A percentile compares a stretch with the other conserved stretches of the same genome.
phyloP scores from a whole-genome alignment of 345 rosid genomes.

The Chamaenerion angustifolium region DNA sequence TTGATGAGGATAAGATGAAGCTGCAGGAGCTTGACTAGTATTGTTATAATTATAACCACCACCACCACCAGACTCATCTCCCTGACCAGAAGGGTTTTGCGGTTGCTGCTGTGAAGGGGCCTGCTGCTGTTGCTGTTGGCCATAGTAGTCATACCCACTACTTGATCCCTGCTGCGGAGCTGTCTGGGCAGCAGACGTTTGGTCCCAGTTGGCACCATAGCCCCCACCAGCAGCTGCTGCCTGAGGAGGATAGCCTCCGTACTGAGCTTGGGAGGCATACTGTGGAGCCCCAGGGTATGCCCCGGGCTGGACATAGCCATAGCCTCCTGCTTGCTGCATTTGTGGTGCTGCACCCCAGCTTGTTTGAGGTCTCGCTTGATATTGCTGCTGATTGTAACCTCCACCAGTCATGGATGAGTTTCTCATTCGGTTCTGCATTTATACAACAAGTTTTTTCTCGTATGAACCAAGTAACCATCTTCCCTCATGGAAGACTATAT shows the following conservation, averaged over 20 bases:
- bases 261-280: slow-evolving; percentile 60
- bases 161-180: slow-evolving; percentile 47
- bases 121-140: slow-evolving; percentile 28
- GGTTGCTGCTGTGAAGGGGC: slow-evolving; percentile 52
- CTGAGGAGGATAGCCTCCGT: slow-evolving; percentile 71
- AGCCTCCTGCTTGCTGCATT: slow-evolving; percentile 74
- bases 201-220: slow-evolving; percentile 72
- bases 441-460: neutral
- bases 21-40: slow-evolving; percentile 48
- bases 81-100: slow-evolving; percentile 46
- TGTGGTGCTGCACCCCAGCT: slow-evolving; percentile 66
- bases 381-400: slow-evolving; percentile 68
- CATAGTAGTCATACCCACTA: slow-evolving; percentile 81
- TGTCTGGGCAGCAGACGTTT: slow-evolving; percentile 44
- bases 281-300: slow-evolving; percentile 70
- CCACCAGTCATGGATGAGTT: slow-evolving; percentile 68
- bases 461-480: slow-evolving; percentile 12
- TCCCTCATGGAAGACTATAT: neutral
- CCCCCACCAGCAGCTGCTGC: slow-evolving; percentile 65
- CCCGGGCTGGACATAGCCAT: slow-evolving; percentile 85
- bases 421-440: slow-evolving; percentile 80
- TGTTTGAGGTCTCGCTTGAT: slow-evolving; percentile 70
- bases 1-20: slow-evolving; percentile 52
- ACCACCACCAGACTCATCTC: slow-evolving; percentile 45
- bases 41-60: slow-evolving; percentile 61